Base-by-base conservation (phyloP, 2,329 filamentous ascomycete genomes). In the Aureobasidium sp. region DNA sequence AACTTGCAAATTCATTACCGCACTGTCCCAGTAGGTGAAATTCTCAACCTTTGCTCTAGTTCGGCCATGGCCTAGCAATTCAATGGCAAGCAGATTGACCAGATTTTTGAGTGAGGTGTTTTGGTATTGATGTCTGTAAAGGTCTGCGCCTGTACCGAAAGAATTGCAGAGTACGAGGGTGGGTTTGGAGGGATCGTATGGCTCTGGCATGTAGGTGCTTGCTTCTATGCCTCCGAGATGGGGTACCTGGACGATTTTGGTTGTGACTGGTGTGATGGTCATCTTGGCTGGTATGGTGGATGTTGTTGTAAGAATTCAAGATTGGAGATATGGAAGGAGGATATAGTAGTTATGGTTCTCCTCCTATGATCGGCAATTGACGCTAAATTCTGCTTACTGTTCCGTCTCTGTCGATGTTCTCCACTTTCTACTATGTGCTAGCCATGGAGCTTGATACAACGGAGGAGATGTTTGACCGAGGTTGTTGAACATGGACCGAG, bases 1-100 rank as follows among this genome's bases (percentile, higher is more conserved):
- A 6, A 76, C 74, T 64, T 76, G 73, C 15, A 77, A 32, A 55
- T 73, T 74, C 73, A 77, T 81, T 59, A 76, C 73, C 1, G 79
- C 79, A 0, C 78, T 76, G 65, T 82, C 80, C 81, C 81, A 83
- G 67, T 83, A 83, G 5, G 80, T 83, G 66, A 75, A 83, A 49
- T 80, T 73, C 62, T 79, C 75, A 3, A 68, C 65, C 27, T 71
- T 69, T 7, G 75, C 75, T 11, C 75, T 70, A 5, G 80, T 83
- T 61, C 76, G 69, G 4, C 81, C 80, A 67, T 83, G 80, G 25
- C 81, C 81, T 11, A 83, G 74, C 5, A 78, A 74, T 67, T 83
- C 81, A 63, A 83, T 80, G 13, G 80, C 78, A n/a, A 83, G 64
- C 7, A 83, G 70, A 63, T 83, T 83, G 69, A 79, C 74, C 2